Evolutionary conservation across 768 basidiomycete genomes (phyloP).

Genomic region (Obba rivulosa): DNA sequence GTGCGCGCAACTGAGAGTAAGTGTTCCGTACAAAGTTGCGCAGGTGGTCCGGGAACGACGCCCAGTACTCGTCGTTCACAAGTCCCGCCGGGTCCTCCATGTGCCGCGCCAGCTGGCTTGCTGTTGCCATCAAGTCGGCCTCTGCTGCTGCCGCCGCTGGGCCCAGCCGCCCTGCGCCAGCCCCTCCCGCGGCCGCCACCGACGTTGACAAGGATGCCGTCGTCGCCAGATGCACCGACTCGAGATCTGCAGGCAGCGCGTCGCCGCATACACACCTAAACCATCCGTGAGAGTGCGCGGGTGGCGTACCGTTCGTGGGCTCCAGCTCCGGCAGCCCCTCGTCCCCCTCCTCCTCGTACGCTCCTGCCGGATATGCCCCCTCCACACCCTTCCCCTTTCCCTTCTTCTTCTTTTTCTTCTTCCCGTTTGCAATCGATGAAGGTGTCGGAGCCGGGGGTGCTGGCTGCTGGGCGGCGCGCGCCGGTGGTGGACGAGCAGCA

Average conservation of each 20-base stretch:
- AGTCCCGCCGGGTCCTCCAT: constrained; percentile 35
- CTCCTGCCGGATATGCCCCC: constrained; percentile 2
- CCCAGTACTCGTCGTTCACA: constrained; percentile 65
- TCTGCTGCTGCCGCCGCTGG: constrained; percentile 37
- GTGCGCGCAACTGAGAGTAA: constrained; percentile 25
- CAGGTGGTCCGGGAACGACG: constrained; percentile 60
- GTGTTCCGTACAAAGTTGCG: constrained; percentile 57
- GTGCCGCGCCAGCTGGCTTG: constrained; percentile 56
- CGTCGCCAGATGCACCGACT: constrained; percentile 42
- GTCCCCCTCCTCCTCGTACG: constrained; percentile 21
- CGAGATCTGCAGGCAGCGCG: constrained; percentile 41
- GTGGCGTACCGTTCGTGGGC: constrained; percentile 10
- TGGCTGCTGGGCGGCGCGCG: constrained; percentile 12
- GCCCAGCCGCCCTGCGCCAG: constrained; percentile 19
- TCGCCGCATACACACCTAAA: constrained; percentile 13
- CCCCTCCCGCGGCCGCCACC: constrained; percentile 19
- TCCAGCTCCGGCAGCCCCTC: constrained; percentile 22
- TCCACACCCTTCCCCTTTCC: constrained; percentile 31
- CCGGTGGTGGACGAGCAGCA: constrained; percentile 8
- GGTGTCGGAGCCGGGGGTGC: constrained; percentile 7
- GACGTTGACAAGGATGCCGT: constrained; percentile 39
- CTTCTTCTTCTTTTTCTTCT: constrained; percentile 45
- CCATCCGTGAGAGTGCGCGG: constrained; percentile 11
- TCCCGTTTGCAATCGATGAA: constrained; percentile 20
- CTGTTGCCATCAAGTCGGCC: constrained; percentile 55